Evolutionary conservation across 2,329 filamentous ascomycete genomes (phyloP), one percentile per base, ranked within the genome.

Genomic region (Thermothelomyces thermophilus): DNA sequence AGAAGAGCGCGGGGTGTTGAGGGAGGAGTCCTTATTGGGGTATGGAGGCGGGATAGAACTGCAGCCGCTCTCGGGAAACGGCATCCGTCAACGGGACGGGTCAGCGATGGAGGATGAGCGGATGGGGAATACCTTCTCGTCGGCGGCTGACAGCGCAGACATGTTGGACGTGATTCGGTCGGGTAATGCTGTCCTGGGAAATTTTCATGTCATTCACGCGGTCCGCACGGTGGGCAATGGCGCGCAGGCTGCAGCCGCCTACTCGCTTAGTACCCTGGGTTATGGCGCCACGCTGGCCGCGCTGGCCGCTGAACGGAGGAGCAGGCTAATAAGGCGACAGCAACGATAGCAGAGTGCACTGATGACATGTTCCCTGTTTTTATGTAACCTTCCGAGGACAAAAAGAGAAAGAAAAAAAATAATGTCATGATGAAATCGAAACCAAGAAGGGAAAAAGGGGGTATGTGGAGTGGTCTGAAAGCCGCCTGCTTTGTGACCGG

Each of bases 211-310:
- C 22, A 56, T 76, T 5, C 69, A 75, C 44, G 72, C 76, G 2
- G 64, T 80, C 8, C 68, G 68, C 33, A 70, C 67, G 20, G 73
- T 76, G 6, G 72, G 71, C 36, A 67, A 70, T 39, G 72, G 73
- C 47, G 66, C 70, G 9, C 70, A 75, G 57, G 68, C 65, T 41
- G 71, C 72, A 20, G 71, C 76, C 5, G 73, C 74, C 1, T 73
- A 74, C 54, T 73, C 76, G 13, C 63, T 81, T 19, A 75, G 74
- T 56, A 73, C 72, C n/a, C 65, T 80, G 41, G 69, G 77, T 39
- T 80, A 79, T 58, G 74, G 73, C 20, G 73, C 75, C 11, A 75
- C 74, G 1, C 62, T 78, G 53, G 75, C 76, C n/a, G 72, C 74
- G n/a, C 62, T 79, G 31, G 71, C 74, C 50, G 73, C 75, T 55